Base-by-base conservation (phyloP, 2,329 filamentous ascomycete species). In the Stemphylium vesicarium region DNA sequence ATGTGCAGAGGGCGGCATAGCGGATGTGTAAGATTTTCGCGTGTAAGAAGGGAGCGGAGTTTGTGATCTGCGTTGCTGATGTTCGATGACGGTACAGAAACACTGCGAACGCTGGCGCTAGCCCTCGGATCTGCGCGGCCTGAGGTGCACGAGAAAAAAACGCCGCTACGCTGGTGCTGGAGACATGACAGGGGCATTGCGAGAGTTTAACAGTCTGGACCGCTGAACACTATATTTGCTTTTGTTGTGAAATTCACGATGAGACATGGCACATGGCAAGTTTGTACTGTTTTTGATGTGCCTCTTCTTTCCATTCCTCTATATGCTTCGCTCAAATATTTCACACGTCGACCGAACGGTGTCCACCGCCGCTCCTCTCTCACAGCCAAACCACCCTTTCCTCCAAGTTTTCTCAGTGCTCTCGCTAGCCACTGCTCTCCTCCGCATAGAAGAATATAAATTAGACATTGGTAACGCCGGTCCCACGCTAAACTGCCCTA, bases 381-480 rank as follows among this genome's bases (percentile, higher is more conserved):
- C 47, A 45, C 26, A 29, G 26, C 42, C 31, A 51, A 52, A 31
- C 44, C 26, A 29, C 39, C 51, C 24, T 16, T 20, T 24, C 44
- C 49, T 32, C 40, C 40, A 50, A 44, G 18, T 36, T 32, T 26
- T 18, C 41, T 45, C 36, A 38, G 29, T 20, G 16, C 45, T 29
- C 42, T 43, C 40, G 40, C 13, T 15, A 9, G 4, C 20, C 37
- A 18, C 45, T 31, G 15, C 38, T 53, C 26, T n/a, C 50, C 46
- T 33, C 33, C 20, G 22, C 33, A 18, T 31, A 43, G 40, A 50
- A 60, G 54, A 64, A 62, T 62, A 63, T 44, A 65, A 62, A 65
- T 65, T 65, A 65, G 53, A 63, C 56, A 65, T 60, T 62, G 49
- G 36, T 45, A 65, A 65, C 62, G 60, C 62, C 62, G 55, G 24